Conservation (phyloP, 164 flowering plant genomes). For the Taxillus chinensis region DNA sequence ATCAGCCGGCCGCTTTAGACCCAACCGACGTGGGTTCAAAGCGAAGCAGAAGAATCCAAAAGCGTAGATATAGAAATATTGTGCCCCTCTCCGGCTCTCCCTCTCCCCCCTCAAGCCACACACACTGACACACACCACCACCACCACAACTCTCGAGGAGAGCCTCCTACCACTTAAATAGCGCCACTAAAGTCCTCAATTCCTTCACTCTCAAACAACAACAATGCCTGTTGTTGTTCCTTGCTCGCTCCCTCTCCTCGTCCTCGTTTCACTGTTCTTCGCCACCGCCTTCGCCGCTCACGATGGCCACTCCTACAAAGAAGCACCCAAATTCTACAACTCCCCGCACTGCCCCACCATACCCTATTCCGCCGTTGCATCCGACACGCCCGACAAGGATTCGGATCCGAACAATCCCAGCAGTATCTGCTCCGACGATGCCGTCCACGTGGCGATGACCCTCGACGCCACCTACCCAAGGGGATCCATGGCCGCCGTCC, state of each 20-base stretch:
- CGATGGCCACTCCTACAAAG: constrained; percentile 29
- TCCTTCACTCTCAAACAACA: neutral
- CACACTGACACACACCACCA: neutral
- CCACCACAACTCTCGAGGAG: constrained; percentile 6
- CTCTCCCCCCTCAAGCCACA: neutral
- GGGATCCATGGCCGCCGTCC: constrained; percentile 78
- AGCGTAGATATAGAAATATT: neutral
- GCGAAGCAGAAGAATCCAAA: neutral
- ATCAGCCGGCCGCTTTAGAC: too few relatives aligned
- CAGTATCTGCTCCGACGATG: constrained; percentile 26
- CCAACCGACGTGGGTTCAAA: neutral
- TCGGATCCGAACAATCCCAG: neutral
- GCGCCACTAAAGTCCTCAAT: neutral
- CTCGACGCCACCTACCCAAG: constrained; percentile 66
- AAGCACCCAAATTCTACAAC: constrained; percentile 84
- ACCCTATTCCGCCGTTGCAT: neutral
- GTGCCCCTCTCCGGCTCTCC: neutral
- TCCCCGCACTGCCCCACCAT: constrained; percentile 47
- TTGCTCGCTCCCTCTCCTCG: neutral
- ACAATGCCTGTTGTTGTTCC: neutral
- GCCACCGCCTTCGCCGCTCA: neutral
- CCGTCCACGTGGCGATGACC: constrained; percentile 78
- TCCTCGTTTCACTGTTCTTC: neutral
- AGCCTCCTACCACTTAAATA: too few relatives aligned
- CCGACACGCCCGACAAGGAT: neutral